Percentiles rank a stretch among this genome's conserved stretches.
phyloP scores from a whole-genome alignment of 2,329 filamentous ascomycete species.

The Aureobasidium sp. region DNA sequence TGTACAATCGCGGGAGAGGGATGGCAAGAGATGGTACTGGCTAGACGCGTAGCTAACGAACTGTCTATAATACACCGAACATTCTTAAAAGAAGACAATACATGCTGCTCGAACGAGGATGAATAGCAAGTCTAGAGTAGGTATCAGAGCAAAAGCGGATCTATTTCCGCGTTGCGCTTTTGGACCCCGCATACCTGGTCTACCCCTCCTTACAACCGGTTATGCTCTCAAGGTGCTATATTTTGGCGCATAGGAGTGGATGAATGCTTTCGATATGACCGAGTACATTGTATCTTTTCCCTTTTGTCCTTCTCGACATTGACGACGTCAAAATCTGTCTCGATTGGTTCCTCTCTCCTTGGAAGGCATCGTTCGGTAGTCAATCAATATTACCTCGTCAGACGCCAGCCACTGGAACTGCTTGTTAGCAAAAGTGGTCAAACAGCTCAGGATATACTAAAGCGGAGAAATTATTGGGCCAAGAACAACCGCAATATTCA shows the following conservation, averaged over 20 bases:
- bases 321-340: background rate
- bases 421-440: background rate
- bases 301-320: background rate
- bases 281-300: background rate
- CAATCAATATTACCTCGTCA: background rate
- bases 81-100: background rate
- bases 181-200: background rate
- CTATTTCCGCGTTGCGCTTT: background rate
- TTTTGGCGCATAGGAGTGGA: background rate
- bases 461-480: background rate
- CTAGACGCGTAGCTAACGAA: background rate
- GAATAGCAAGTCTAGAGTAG: too few relatives aligned
- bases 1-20: background rate
- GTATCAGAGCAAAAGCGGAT: background rate
- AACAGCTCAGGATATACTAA: background rate
- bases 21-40: background rate
- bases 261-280: background rate
- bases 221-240: background rate
- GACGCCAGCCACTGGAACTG: background rate
- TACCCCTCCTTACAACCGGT: slow-evolving; percentile 9
- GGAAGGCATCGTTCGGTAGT: background rate
- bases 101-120: background rate
- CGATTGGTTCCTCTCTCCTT: background rate
- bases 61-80: background rate
- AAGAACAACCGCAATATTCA: background rate